These are phyloP conservation scores for Mycena rosella DNA, from an alignment of 768 basidiomycete genomes.

Conservation along the genomic window DNA sequence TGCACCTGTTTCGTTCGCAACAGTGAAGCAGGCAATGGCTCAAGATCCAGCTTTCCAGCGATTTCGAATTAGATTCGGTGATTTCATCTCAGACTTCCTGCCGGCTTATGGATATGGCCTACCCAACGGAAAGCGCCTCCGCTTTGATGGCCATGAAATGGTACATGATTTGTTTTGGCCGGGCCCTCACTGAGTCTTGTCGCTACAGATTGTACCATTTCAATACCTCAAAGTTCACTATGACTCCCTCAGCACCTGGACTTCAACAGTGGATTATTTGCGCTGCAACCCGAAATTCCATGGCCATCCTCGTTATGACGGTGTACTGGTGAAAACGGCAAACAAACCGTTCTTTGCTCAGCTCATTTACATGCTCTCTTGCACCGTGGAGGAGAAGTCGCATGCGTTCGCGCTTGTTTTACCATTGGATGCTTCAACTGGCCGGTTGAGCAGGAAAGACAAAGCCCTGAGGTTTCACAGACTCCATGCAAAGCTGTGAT, in stretches of 20 bases:
- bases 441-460: too few species aligned
- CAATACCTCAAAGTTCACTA: conserved; percentile 2
- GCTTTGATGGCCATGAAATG: neutral
- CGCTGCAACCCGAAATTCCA: conserved; percentile 48
- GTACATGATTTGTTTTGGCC: neutral
- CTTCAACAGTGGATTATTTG: conserved; percentile 43
- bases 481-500: too few species aligned
- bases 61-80: conserved; percentile 6
- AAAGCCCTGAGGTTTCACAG: too few species aligned
- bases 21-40: neutral
- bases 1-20: neutral
- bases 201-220: neutral
- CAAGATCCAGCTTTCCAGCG: neutral
- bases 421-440: neutral
- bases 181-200: neutral
- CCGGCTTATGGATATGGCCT: neutral
- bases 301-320: conserved; percentile 36
- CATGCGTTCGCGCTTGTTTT: neutral
- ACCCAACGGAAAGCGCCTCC: neutral
- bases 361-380: neutral
- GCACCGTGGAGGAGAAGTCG: neutral
- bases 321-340: neutral
- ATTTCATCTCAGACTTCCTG: conserved; percentile 2
- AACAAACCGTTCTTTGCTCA: neutral
- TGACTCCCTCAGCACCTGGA: conserved; percentile 39